These are phyloP conservation scores for Castanea sativa DNA, from an alignment of 306 rosid genomes.

Conservation along the genomic window DNA sequence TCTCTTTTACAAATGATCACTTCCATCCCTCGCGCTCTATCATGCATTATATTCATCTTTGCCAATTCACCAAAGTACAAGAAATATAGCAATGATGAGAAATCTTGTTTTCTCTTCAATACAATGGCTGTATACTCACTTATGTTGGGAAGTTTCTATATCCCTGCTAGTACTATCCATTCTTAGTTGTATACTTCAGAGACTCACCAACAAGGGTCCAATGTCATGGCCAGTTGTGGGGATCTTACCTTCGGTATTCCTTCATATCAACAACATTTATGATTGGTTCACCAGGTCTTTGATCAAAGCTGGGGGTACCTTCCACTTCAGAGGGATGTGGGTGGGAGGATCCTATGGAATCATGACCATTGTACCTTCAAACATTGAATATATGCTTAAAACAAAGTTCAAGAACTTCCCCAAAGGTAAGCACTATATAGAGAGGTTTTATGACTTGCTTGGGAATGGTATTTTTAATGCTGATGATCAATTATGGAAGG, in stretches of 20 bases:
- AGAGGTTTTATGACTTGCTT: constrained; percentile 40
- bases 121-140: not conserved
- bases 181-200: constrained; percentile 22
- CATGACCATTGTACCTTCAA: constrained; percentile 36
- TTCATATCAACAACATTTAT: constrained; percentile 18
- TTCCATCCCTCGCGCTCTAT: not conserved
- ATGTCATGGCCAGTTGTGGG: constrained; percentile 44
- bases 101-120: not conserved
- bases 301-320: constrained; percentile 44
- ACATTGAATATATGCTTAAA: constrained; percentile 44
- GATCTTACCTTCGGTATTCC: constrained; percentile 25
- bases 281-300: constrained; percentile 36
- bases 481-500: constrained; percentile 39
- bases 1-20: not conserved
- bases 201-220: constrained; percentile 38
- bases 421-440: constrained; percentile 35
- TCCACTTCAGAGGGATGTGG: constrained; percentile 37
- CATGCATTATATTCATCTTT: not conserved
- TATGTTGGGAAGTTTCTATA: constrained; percentile 19
- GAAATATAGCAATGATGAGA: not conserved
- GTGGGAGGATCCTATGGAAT: constrained; percentile 35
- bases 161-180: constrained; percentile 30
- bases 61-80: not conserved
- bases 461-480: constrained; percentile 48
- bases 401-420: constrained; percentile 46